A percentile compares a stretch with the other conserved stretches of the same genome.
Conservation (phyloP, 306 rosid genomes). For the Lithocarpus polystachyus region DNA sequence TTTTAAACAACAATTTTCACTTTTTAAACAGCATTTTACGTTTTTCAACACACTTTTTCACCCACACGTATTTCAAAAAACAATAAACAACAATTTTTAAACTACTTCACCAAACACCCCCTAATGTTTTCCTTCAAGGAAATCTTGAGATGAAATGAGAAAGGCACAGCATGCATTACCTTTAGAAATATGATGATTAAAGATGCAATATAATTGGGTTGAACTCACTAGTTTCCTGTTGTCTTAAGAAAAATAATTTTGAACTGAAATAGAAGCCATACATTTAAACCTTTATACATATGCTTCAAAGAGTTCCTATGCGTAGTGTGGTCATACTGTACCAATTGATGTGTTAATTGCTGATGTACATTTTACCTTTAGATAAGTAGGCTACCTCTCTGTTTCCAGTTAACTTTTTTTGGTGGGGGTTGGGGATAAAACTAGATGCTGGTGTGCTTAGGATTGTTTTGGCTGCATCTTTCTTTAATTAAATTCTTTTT, state of each 20-base stretch:
- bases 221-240: neutral
- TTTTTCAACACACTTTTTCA: too few species aligned
- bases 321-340: neutral
- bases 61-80: too few species aligned
- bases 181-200: neutral
- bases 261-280: neutral
- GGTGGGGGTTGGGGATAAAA: neutral
- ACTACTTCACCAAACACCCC: too few species aligned
- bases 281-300: neutral
- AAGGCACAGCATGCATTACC: neutral
- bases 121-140: neutral
- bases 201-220: neutral
- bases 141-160: neutral
- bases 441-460: slow-evolving; percentile 1
- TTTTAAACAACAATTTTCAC: too few species aligned
- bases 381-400: neutral
- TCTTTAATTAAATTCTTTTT: neutral
- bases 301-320: neutral
- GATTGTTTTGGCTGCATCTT: neutral
- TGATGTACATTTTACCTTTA: neutral
- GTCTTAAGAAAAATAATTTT: neutral
- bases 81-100: too few species aligned
- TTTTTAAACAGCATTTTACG: too few species aligned
- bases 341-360: neutral
- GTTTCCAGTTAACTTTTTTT: neutral